These are phyloP conservation scores for Diplosphaera chodatii DNA, from an alignment of 139 green algal genomes.

Conservation along the genomic window DNA sequence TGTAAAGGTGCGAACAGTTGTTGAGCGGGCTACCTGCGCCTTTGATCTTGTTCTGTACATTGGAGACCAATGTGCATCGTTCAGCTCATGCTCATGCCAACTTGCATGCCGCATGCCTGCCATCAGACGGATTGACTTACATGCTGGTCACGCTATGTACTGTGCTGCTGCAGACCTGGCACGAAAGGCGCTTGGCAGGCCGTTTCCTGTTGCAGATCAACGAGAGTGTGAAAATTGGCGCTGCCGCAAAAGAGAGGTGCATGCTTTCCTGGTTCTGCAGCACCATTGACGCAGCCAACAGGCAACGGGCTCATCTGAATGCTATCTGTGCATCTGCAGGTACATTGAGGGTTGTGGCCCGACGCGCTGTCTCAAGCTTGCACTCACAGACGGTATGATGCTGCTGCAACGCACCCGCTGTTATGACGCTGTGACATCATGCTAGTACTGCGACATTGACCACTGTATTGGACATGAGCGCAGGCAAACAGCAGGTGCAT, in stretches of 20 bases:
- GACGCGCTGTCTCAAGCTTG: slow-evolving; percentile 55
- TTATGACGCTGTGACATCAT: no score
- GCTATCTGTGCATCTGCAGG: slow-evolving; percentile 15
- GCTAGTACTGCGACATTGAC: neutral
- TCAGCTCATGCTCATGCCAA: no score
- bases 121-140: no score
- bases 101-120: no score
- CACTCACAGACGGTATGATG: slow-evolving; percentile 57
- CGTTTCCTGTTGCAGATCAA: slow-evolving; percentile 67
- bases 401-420: neutral
- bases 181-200: slow-evolving; percentile 41
- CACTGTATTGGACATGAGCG: neutral
- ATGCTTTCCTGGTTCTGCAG: no score
- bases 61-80: no score
- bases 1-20: no score
- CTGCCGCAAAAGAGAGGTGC: slow-evolving; percentile 49
- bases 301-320: neutral
- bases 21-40: no score
- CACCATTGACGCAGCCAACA: no score
- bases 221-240: slow-evolving; percentile 60
- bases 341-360: slow-evolving; percentile 16
- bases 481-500: slow-evolving; percentile 33
- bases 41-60: no score
- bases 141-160: no score
- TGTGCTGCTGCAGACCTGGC: slow-evolving; percentile 30